phyloP scores from a whole-genome alignment of 2,329 filamentous ascomycete species.

The Ophiostoma australiae region DNA sequence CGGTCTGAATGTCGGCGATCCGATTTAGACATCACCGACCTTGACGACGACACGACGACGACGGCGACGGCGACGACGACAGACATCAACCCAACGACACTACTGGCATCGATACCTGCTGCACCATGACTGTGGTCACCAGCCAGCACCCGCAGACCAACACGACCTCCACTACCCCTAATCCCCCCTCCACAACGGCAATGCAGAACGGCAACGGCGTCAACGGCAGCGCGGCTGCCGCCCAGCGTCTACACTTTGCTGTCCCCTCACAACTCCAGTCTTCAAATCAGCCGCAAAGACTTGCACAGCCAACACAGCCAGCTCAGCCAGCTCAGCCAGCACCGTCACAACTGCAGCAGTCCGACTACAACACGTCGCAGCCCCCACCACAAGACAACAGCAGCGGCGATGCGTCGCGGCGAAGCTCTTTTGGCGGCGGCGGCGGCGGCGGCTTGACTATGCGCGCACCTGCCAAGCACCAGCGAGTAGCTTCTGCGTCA shows the following conservation, averaged over 20 bases:
- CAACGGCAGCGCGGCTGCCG: neutral
- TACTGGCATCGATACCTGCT: neutral
- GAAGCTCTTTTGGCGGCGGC: constrained; percentile 21
- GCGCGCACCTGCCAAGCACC: constrained; percentile 12
- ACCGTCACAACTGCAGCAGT: neutral
- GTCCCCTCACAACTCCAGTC: neutral
- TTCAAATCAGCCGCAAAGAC: neutral
- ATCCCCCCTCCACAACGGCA: neutral
- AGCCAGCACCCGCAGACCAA: neutral
- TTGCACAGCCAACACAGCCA: neutral
- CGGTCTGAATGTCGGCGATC: neutral
- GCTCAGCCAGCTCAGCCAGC: neutral
- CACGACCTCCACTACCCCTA: neutral
- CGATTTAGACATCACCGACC: neutral
- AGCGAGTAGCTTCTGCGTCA: constrained; percentile 9
- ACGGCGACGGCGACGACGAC: neutral
- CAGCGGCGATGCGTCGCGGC: constrained; percentile 19
- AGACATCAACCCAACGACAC: neutral
- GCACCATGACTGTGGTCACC: neutral
- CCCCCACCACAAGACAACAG: constrained; percentile 15
- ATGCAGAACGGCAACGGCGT: constrained; percentile 7
- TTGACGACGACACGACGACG: neutral
- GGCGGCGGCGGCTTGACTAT: constrained; percentile 20
- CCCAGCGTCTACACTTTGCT: neutral
- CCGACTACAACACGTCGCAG: neutral